These are phyloP conservation scores for Populus tomentosa DNA, from an alignment of 441 rosid genomes.

Conservation along the genomic window DNA sequence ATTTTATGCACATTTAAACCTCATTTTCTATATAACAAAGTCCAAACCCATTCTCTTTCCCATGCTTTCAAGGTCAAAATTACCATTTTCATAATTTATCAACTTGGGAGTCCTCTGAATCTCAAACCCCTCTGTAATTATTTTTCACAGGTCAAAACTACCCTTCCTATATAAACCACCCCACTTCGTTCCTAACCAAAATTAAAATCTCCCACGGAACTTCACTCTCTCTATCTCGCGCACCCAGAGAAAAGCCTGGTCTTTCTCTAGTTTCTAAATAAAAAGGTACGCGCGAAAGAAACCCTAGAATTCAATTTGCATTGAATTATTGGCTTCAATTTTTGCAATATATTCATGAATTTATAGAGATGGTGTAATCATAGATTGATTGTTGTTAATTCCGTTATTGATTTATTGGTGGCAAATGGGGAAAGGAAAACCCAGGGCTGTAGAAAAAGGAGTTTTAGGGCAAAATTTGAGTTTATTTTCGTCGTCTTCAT, in stretches of 20 bases:
- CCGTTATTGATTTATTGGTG: conserved; percentile 22
- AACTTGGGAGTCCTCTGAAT: not conserved
- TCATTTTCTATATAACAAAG: not conserved
- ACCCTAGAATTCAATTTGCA: conserved; percentile 41
- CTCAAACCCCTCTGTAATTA: not conserved
- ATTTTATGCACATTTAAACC: not conserved
- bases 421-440: conserved; percentile 88
- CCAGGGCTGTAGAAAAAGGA: conserved; percentile 74
- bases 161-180: not conserved
- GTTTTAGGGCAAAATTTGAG: conserved; percentile 57
- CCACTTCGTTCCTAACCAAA: not conserved
- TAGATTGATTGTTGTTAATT: conserved; percentile 15
- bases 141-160: not conserved
- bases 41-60: not conserved
- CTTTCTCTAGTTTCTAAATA: not conserved
- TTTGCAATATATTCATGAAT: not conserved
- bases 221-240: conserved; percentile 3
- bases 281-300: conserved; percentile 49
- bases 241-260: not conserved
- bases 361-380: conserved; percentile 8
- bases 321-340: not conserved
- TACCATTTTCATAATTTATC: not conserved
- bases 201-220: conserved; percentile 31
- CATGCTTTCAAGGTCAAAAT: not conserved
- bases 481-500: conserved; percentile 13